Base-by-base conservation (phyloP, 2,329 filamentous ascomycete species). In the Niveomyces coronatus region DNA sequence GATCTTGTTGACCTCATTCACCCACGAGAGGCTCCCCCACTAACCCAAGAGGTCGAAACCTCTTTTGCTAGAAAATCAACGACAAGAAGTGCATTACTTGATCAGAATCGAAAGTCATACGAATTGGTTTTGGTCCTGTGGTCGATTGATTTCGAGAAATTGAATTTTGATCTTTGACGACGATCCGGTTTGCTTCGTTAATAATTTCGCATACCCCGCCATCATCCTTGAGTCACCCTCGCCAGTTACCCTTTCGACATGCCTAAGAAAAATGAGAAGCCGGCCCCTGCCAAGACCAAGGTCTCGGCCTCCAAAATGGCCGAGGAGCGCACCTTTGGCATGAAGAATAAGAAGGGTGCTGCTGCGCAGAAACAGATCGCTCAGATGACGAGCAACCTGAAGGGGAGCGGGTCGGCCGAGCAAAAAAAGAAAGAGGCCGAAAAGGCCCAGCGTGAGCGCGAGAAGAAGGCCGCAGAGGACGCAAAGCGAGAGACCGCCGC, bases 261-360 rank as follows among this genome's bases (percentile, higher is more conserved):
- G 83, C 68, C 83, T 59, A 83, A 83, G 42, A 87, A 87, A 60
- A 73, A 71, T 52, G 40, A 45, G 17, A 37, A 44, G 31, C 27
- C 30, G 14, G 64, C 53, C 40, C 67, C 53, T 49, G 68, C 64
- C 58, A 78, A 78, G 64, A 75, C 74, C 26, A 40, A 40, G 65
- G 59, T 65, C 40, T 57, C 65, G 16, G 60, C 66, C 42, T 52
- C 65, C 50, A 86, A 86, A 65, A 54, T 70, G 31, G 84, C 87
- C 46, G 86, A 91, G 46, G 91, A 98, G 70, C 91, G 89, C 68
- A 94, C 91, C 34, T 98, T 98, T 71, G 91, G 91, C 53, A 96
- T 98, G 91, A 98, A 98, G 68, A 98, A 98, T 59, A 98, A 98
- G 71, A 98, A 95, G 72, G 91, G 91, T 50, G 82, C 78, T 41